phyloP scores from a whole-genome alignment of 2,329 filamentous ascomycete genomes.

The Fusarium neocosmosporiellum region DNA sequence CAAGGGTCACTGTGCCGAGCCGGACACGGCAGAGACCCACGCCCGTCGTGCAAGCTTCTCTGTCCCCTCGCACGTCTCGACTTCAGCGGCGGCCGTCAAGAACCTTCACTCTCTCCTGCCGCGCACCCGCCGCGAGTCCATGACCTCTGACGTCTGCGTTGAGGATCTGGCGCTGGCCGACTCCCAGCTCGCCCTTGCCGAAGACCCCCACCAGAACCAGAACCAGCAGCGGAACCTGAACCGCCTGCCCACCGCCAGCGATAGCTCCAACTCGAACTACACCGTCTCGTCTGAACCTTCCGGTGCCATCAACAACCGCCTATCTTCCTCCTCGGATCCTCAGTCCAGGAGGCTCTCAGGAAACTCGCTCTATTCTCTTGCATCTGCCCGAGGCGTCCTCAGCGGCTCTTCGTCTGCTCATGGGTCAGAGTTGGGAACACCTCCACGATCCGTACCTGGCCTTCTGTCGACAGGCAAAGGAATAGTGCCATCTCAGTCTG shows the following conservation, averaged over 20 bases:
- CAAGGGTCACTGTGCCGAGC: slow-evolving; percentile 70
- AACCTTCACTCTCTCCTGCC: slow-evolving; percentile 55
- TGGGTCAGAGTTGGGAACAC: slow-evolving; percentile 61
- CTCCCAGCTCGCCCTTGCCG: slow-evolving; percentile 59
- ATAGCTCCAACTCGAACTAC: slow-evolving; percentile 42
- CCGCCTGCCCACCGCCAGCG: slow-evolving; percentile 47
- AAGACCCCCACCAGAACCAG: slow-evolving; percentile 55
- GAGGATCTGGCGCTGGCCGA: slow-evolving; percentile 51
- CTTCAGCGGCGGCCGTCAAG: slow-evolving; percentile 49
- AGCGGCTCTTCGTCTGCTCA: slow-evolving; percentile 63
- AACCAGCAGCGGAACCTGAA: slow-evolving; percentile 53
- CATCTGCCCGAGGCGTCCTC: slow-evolving; percentile 65
- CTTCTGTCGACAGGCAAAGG: slow-evolving; percentile 60
- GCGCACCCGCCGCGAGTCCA: slow-evolving; percentile 57
- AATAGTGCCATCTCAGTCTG: slow-evolving; percentile 57
- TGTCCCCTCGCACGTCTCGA: slow-evolving; percentile 62
- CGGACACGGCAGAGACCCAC: slow-evolving; percentile 67
- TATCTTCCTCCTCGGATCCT: slow-evolving; percentile 60
- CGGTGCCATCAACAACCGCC: slow-evolving; percentile 50
- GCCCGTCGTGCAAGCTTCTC: slow-evolving; percentile 72
- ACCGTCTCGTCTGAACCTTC: slow-evolving; percentile 61
- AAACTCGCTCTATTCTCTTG: slow-evolving; percentile 78
- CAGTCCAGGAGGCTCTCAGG: slow-evolving; percentile 76
- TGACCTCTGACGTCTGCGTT: slow-evolving; percentile 53
- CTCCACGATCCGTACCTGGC: slow-evolving; percentile 57